Evolutionary conservation across 1,284 basidiomycete species (phyloP), one percentile per base, ranked within the genome.

Genomic region (Ganoderma leucocontextum): DNA sequence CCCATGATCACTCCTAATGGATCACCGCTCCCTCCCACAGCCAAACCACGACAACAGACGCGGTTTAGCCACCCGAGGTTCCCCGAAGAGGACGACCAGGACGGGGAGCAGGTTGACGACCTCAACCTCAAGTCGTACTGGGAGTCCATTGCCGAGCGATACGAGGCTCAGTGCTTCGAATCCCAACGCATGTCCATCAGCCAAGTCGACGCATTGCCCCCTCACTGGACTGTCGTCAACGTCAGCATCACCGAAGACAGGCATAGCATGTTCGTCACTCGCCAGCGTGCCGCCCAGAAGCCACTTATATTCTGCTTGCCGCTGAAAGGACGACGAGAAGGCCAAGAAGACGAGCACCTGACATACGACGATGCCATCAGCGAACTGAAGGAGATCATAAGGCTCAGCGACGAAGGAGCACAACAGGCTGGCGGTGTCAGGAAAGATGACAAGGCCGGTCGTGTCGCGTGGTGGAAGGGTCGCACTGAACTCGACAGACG

Each of bases 231-330:
- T 5, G 87, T 97, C 12, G 84, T 98, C 64, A 95, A 92, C 70
- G 90, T 99, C 73, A 92, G 86, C 70, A 84, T 98, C 62, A 92
- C 94, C 0, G 88, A 92, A 7, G 95, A 98, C 75, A 89, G 89
- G 71, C 91, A 88, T 72, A 93, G 93, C 4, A 85, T 99, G 77
- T 91, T 99, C 71, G 80, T 98, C 57, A 91, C 94, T 1, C 91
- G 96, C 15, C 92, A 96, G 73, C 86, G 91, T 47, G 84, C 88
- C 2, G 83, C 85, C 4, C 80, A 82, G 8, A 82, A 86, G 2
- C 93, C 95, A 0, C 81, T 98, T 36, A 85, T 97, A 13, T 96
- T 98, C 80, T 95, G 93, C 72, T 84, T 99, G 5, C 97, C 98
- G 0, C 83, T 99, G 36, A 92, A 95, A 72, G 93, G 93, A 29